Conservation (phyloP, 495 filamentous ascomycete genomes). For the Neurospora sp. region DNA sequence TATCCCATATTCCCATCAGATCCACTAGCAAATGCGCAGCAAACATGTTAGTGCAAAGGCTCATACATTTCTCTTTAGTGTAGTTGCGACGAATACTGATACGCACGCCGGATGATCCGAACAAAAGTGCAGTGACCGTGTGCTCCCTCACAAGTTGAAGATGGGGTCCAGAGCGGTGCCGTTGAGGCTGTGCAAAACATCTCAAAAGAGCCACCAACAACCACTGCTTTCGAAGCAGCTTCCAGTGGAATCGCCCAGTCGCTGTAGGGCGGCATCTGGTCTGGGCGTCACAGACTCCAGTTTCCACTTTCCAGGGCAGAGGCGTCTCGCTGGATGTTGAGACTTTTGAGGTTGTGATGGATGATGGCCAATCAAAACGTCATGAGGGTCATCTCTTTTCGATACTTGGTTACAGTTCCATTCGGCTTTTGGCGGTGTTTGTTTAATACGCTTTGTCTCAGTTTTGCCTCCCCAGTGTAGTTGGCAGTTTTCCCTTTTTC, state of each 20-base stretch:
- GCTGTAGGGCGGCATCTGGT: background rate
- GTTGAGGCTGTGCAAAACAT: background rate
- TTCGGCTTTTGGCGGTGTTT: background rate
- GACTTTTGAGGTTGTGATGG: background rate
- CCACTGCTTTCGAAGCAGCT: background rate
- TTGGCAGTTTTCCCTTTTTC: background rate
- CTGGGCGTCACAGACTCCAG: background rate
- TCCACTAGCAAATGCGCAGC: background rate
- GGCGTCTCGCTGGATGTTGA: background rate
- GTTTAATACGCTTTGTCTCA: background rate
- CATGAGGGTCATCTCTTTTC: background rate
- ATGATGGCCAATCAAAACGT: background rate
- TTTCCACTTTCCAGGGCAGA: background rate
- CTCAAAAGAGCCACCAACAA: background rate
- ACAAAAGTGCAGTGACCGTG: background rate
- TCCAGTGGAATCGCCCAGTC: background rate
- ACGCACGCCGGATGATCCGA: background rate
- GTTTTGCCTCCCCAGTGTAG: background rate
- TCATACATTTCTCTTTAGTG: background rate
- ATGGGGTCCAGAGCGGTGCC: background rate
- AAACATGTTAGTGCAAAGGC: background rate
- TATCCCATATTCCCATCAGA: background rate
- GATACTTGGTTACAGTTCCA: background rate
- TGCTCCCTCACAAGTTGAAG: background rate
- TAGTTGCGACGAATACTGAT: background rate